phyloP scores from a whole-genome alignment of 2,329 filamentous ascomycete genomes.

The Trichoderma koningii region DNA sequence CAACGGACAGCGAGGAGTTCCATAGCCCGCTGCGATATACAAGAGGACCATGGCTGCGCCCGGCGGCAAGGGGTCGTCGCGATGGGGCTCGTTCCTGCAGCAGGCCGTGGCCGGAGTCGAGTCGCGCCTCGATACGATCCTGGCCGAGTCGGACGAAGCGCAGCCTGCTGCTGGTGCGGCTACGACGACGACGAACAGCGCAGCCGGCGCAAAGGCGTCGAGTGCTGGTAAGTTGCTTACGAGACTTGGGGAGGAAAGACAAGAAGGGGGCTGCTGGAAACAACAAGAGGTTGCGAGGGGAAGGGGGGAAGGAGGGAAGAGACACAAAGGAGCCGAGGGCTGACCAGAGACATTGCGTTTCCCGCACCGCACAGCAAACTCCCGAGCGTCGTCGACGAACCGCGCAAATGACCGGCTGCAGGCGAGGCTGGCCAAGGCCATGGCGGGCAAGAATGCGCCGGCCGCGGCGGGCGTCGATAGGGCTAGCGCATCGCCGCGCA shows the following conservation, averaged over 20 bases:
- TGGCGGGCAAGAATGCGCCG: slow-evolving; percentile 66
- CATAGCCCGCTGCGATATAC: no score
- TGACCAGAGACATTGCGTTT: not conserved
- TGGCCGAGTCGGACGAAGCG: slow-evolving; percentile 67
- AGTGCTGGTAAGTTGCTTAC: slow-evolving; percentile 27
- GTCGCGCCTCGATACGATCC: slow-evolving; percentile 86
- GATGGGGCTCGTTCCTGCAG: slow-evolving; percentile 80
- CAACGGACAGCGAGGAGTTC: no score
- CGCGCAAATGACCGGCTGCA: slow-evolving; percentile 71
- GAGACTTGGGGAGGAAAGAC: not conserved
- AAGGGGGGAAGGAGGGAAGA: not conserved
- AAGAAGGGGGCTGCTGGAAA: not conserved
- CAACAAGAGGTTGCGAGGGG: not conserved
- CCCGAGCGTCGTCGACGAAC: slow-evolving; percentile 64
- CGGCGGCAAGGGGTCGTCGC: slow-evolving; percentile 47
- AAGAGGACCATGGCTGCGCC: slow-evolving; percentile 49
- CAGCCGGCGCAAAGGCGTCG: slow-evolving; percentile 8
- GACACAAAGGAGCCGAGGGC: not conserved
- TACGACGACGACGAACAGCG: not conserved
- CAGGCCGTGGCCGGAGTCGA: slow-evolving; percentile 93
- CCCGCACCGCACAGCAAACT: slow-evolving; percentile 41
- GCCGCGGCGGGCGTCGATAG: slow-evolving; percentile 46
- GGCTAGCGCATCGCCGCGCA: slow-evolving; percentile 42
- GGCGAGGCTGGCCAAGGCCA: slow-evolving; percentile 83
- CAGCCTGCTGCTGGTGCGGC: slow-evolving; percentile 8